Conservation (phyloP, 768 basidiomycete genomes). For the Suillus weaverae region DNA sequence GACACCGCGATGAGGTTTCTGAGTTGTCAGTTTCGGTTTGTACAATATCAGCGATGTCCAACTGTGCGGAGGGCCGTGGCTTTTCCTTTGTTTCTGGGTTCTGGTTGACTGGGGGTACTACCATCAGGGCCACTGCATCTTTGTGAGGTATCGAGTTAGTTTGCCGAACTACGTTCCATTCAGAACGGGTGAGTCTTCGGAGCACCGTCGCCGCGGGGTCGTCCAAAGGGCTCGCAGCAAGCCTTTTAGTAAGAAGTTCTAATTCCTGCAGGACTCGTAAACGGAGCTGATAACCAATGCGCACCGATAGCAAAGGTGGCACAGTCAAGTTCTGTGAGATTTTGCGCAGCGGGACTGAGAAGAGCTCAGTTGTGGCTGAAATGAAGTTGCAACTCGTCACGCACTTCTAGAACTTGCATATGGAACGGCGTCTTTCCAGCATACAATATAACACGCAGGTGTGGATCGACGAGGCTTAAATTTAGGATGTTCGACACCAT, state of each 20-base stretch:
- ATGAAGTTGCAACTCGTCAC: constrained; percentile 31
- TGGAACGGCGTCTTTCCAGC: constrained; percentile 51
- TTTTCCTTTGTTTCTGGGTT: constrained; percentile 46
- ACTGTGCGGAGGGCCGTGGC: constrained; percentile 38
- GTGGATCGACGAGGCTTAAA: constrained; percentile 51
- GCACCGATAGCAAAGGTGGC: constrained; percentile 48
- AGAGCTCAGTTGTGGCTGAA: constrained; percentile 9
- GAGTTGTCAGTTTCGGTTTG: not conserved
- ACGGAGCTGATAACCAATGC: constrained; percentile 67
- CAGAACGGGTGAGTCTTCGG: constrained; percentile 62
- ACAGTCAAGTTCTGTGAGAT: constrained; percentile 31
- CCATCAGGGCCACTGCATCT: constrained; percentile 64
- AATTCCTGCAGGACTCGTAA: constrained; percentile 77
- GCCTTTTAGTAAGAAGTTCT: constrained; percentile 50
- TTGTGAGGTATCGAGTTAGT: constrained; percentile 49
- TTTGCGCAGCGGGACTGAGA: constrained; percentile 24
- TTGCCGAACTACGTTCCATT: constrained; percentile 51
- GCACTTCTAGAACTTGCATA: constrained; percentile 31
- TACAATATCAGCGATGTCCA: not conserved
- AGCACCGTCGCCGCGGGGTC: constrained; percentile 43
- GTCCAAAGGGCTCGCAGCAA: constrained; percentile 31
- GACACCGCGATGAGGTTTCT: constrained; percentile 2
- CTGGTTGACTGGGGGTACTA: constrained; percentile 65
- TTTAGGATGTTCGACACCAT: constrained; percentile 67
- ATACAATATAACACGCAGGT: constrained; percentile 54